Percentiles rank a stretch among this genome's conserved stretches.
Evolutionary conservation across 2,329 filamentous ascomycete species (phyloP).

Genomic region (Fusarium begoniae): DNA sequence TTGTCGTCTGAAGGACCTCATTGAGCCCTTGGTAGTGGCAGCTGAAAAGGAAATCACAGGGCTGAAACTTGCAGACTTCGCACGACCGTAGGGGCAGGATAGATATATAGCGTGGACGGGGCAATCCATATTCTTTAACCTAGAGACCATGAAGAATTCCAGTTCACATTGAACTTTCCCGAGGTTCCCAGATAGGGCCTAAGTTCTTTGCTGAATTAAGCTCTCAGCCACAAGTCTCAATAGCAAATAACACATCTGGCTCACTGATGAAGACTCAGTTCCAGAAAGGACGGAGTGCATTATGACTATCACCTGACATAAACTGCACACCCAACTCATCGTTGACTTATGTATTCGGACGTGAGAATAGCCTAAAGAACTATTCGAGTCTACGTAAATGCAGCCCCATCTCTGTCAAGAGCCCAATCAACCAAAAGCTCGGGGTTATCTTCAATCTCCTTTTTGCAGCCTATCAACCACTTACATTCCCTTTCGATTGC

Average conservation of each 20-base stretch:
- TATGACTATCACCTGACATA: neutral
- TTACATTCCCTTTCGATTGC: neutral
- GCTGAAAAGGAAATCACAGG: too few species aligned
- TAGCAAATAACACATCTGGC: too few species aligned
- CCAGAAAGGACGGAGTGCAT: rapidly evolving
- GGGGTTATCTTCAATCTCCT: neutral
- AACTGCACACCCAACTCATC: too few species aligned
- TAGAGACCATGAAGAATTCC: rapidly evolving
- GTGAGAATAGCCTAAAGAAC: rapidly evolving
- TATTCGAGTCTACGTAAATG: neutral
- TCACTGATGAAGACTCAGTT: neutral
- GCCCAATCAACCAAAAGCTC: neutral
- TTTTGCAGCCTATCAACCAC: neutral
- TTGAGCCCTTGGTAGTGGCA: neutral
- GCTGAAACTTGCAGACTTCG: too few species aligned
- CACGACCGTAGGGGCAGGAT: too few species aligned
- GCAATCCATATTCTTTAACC: too few species aligned
- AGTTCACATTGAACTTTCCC: rapidly evolving
- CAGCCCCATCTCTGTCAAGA: neutral
- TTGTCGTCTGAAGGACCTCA: neutral
- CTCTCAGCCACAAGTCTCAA: too few species aligned
- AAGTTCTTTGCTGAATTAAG: too few species aligned
- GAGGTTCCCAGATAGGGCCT: rapidly evolving
- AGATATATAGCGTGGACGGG: too few species aligned
- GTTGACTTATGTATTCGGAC: too few species aligned